Base-by-base conservation (phyloP, 2,329 filamentous ascomycete genomes). In the Cadophora malorum region DNA sequence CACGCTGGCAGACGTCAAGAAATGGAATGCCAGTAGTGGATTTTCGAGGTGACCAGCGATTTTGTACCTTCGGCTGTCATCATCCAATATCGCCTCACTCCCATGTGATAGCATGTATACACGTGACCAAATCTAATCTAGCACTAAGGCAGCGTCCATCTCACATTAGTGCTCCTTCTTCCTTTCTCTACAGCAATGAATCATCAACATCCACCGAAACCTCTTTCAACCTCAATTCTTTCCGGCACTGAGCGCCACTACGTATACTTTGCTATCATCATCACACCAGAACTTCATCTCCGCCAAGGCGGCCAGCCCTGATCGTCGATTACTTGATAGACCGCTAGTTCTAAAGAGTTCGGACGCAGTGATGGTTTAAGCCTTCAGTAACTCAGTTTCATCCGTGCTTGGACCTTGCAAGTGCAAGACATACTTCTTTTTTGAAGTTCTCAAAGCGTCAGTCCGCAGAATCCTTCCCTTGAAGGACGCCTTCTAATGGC, bases 11-110 rank as follows among this genome's bases (percentile, higher is more conserved):
- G 33, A 59, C 21, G 56, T 25, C 35, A 21, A 45, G 56, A 41
- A 59, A 45, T 23, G 14, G 33, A 45, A 41, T 41, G 56, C 56
- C 25, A 23, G 45, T 8, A n/a, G 56, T 38, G 33, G 56, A 9
- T 28, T 33, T 55, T 28, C 16, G 52, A 55, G 50, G 25, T 59
- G 56, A 14, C 56, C 56, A 59, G 12, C 56, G 35, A 59, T 59
- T 59, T 59, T 41, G 56, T 28, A 28, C 25, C 56, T 59, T 25
- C 33, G 33, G 33, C 56, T 59, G 56, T 59, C 35, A 59, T 58
- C 55, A 58, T 58, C n/a, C 21, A n/a, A 4, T 4, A 16, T 28
- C 23, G 28, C 25, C 25, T 55, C 25, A 31, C n/a, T 41, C 1
- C 33, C 56, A 59, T 59, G 56, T 59, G 56, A 59, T 35, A 59